Evolutionary conservation across 2,329 filamentous ascomycete genomes (phyloP).

Genomic region (Alternaria arbusti): DNA sequence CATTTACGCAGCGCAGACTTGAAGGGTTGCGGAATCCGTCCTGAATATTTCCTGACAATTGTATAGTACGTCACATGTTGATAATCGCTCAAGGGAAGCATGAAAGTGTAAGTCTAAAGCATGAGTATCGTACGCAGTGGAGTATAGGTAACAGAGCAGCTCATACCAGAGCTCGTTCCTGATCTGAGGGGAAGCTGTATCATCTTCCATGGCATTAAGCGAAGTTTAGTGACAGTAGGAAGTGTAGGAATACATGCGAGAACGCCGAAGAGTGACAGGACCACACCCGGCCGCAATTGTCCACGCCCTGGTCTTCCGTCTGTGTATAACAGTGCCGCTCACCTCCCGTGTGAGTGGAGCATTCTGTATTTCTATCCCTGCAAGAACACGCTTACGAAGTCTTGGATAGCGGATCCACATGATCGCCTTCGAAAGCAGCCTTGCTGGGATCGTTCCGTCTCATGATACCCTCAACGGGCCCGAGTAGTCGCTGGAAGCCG

Average conservation of each 20-base stretch:
- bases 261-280: conserved; percentile 23
- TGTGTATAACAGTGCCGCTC: neutral
- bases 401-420: conserved; percentile 67
- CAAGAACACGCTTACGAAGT: conserved; percentile 17
- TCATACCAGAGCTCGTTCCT: conserved; percentile 24
- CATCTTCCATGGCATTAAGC: conserved; percentile 27
- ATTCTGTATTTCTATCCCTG: neutral
- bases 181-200: conserved; percentile 14
- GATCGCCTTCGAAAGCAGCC: conserved; percentile 42
- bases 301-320: neutral
- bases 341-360: neutral
- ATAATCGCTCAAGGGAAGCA: neutral
- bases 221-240: conserved; percentile 49
- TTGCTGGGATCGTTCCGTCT: conserved; percentile 71
- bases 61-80: neutral
- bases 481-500: conserved; percentile 90
- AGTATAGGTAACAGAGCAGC: conserved; percentile 39
- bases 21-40: neutral
- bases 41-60: neutral
- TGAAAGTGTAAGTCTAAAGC: conserved; percentile 8
- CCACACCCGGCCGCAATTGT: conserved; percentile 1
- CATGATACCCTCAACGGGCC: conserved; percentile 94
- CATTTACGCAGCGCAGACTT: neutral
- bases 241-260: conserved; percentile 47
- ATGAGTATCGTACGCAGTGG: conserved; percentile 37